phyloP scores from a whole-genome alignment of 345 rosid species.

The Bruguiera parviflora region DNA sequence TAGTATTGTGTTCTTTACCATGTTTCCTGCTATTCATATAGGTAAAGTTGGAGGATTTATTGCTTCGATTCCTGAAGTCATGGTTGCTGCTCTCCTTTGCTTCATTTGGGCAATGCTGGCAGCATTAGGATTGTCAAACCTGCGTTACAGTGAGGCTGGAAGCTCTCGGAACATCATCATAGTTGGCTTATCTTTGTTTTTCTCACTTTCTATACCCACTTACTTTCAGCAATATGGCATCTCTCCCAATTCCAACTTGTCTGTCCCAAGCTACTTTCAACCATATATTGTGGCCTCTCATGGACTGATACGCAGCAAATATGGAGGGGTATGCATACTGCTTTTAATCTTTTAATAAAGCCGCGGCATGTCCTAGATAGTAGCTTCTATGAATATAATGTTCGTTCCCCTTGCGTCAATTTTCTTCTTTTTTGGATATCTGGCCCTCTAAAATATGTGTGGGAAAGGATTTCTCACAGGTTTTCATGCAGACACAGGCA shows the following conservation, averaged over 20 bases:
- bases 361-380: neutral
- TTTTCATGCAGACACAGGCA: no score
- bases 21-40: slow-evolving; percentile 25
- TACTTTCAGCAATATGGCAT: slow-evolving; percentile 93
- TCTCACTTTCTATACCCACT: slow-evolving; percentile 83
- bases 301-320: slow-evolving; percentile 72
- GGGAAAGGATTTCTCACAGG: no score
- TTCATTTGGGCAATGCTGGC: slow-evolving; percentile 98
- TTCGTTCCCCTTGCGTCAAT: no score
- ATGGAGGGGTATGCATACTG: slow-evolving; percentile 59
- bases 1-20: neutral
- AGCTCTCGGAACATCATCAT: slow-evolving; percentile 92
- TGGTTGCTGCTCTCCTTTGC: slow-evolving; percentile 97
- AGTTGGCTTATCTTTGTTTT: slow-evolving; percentile 80
- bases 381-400: neutral
- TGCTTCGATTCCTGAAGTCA: slow-evolving; percentile 91
- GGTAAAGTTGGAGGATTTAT: slow-evolving; percentile 97
- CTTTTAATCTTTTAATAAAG: neutral
- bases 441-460: no score
- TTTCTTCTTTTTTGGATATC: no score
- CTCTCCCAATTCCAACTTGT: slow-evolving; percentile 63
- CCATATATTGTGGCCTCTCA: slow-evolving; percentile 87
- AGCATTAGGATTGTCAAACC: slow-evolving; percentile 87
- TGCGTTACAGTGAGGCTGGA: slow-evolving; percentile 96
- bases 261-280: slow-evolving; percentile 82